These are phyloP conservation scores for Podaxis mareebaensis DNA, from an alignment of 768 basidiomycete genomes.

Conservation along the genomic window DNA sequence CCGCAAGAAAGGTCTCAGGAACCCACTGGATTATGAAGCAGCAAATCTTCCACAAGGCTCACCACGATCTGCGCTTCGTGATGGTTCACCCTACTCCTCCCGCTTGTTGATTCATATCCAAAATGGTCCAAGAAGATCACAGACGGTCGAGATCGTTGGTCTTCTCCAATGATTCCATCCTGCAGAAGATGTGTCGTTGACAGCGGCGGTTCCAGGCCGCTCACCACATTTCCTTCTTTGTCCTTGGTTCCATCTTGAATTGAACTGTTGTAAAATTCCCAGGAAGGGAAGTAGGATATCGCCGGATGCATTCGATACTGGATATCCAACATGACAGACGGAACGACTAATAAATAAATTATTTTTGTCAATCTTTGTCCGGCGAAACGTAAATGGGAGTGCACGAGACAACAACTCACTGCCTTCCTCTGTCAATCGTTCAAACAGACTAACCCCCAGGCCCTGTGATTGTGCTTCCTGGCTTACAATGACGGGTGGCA, in stretches of 20 bases:
- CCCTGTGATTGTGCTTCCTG: slow-evolving; percentile 72
- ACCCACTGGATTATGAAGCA: slow-evolving; percentile 72
- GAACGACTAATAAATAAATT: slow-evolving; percentile 53
- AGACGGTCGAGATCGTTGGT: slow-evolving; percentile 41
- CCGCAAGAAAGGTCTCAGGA: slow-evolving; percentile 10
- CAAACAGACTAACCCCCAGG: slow-evolving; percentile 82
- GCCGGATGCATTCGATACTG: slow-evolving; percentile 96
- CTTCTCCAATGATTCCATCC: slow-evolving; percentile 25
- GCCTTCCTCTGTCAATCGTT: slow-evolving; percentile 81
- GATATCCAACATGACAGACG: slow-evolving; percentile 89
- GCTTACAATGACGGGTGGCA: slow-evolving; percentile 86
- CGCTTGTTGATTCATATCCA: slow-evolving; percentile 64
- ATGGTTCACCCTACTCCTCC: slow-evolving; percentile 75
- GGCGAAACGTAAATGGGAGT: slow-evolving; percentile 13
- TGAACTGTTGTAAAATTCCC: slow-evolving; percentile 75
- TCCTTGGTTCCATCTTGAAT: slow-evolving; percentile 79
- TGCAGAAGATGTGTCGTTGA: slow-evolving; percentile 47
- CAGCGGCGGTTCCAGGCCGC: slow-evolving; percentile 60
- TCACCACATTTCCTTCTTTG: slow-evolving; percentile 42
- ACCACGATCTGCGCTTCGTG: slow-evolving; percentile 79
- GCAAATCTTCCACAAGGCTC: slow-evolving; percentile 79
- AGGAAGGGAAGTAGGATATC: slow-evolving; percentile 84
- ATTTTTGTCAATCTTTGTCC: slow-evolving; percentile 10
- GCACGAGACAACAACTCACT: slow-evolving; percentile 50
- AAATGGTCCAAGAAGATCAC: slow-evolving; percentile 85